Conservation (phyloP, 441 rosid species). For the Arabidopsis lyrata region DNA sequence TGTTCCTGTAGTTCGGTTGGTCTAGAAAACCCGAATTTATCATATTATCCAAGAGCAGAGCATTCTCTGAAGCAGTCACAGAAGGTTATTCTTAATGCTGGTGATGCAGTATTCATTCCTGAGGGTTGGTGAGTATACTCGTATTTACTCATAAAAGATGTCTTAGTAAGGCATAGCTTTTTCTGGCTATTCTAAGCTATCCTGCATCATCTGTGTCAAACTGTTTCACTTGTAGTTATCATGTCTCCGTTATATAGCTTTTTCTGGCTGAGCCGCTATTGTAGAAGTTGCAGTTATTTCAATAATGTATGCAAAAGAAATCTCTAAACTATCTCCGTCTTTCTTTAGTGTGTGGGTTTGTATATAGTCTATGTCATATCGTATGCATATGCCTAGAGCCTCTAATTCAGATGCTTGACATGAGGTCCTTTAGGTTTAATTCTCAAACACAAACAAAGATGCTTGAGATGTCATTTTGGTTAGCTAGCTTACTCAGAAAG, state of each 20-base stretch:
- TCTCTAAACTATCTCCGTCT: conserved; percentile 7
- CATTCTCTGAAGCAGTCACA: conserved; percentile 60
- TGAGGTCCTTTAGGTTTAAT: conserved; percentile 2
- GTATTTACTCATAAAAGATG: conserved; percentile 15
- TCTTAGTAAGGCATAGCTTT: conserved; percentile 21
- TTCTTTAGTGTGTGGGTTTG: conserved; percentile 6
- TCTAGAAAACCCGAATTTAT: conserved; percentile 71
- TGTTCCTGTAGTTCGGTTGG: conserved; percentile 69
- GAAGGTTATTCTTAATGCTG: conserved; percentile 74
- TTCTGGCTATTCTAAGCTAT: neutral
- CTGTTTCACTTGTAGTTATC: neutral
- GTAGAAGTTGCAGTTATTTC: conserved; percentile 1
- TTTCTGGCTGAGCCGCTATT: conserved; percentile 6
- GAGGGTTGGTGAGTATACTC: conserved; percentile 90
- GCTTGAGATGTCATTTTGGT: conserved; percentile 7
- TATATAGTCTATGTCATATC: conserved; percentile 10
- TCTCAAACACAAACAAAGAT: conserved; percentile 19
- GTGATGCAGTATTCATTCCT: conserved; percentile 97
- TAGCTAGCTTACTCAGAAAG: conserved; percentile 11
- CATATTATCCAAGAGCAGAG: conserved; percentile 78
- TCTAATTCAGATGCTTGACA: conserved; percentile 26
- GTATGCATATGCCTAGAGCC: conserved; percentile 22
- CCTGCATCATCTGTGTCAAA: conserved; percentile 17
- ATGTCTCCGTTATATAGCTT: conserved; percentile 15
- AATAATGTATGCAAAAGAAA: conserved; percentile 4